Conservation (phyloP, 805 yeast genomes). For the Komagataella populi region DNA sequence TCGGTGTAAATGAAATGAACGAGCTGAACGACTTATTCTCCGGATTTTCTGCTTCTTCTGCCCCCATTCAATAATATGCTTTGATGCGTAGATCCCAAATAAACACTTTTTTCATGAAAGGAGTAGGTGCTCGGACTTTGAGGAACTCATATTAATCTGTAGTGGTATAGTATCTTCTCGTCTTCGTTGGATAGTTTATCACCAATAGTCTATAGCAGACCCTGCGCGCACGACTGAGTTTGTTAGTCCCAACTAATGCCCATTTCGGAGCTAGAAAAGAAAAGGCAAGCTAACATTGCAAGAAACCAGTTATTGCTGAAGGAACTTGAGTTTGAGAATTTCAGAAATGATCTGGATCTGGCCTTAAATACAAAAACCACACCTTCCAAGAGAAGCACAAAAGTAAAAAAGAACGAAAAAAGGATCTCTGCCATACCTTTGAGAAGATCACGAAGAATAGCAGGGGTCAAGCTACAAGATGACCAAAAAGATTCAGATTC, state of each 20-base stretch:
- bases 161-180: no score
- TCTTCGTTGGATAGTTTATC: no score
- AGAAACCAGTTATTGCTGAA: slow-evolving; percentile 67
- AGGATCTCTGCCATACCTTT: slow-evolving; percentile 32
- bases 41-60: slow-evolving; percentile 6
- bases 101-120: no score
- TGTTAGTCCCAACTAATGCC: slow-evolving; percentile 7
- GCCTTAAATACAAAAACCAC: slow-evolving; percentile 1
- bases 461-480: slow-evolving; percentile 53
- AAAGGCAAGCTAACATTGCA: slow-evolving; percentile 66
- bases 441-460: slow-evolving; percentile 67
- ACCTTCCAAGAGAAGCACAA: slow-evolving; percentile 11
- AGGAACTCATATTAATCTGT: no score
- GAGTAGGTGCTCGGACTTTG: no score
- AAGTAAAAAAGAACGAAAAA: slow-evolving; percentile 10
- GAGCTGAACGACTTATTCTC: slow-evolving; percentile 66
- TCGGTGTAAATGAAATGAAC: slow-evolving; percentile 34
- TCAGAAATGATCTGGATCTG: slow-evolving; percentile 37
- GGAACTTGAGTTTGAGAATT: slow-evolving; percentile 51
- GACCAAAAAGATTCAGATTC: slow-evolving; percentile 23
- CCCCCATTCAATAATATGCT: neutral
- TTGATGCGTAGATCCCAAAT: neutral
- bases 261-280: slow-evolving; percentile 55
- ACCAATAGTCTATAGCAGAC: no score
- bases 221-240: neutral